Evolutionary conservation across 164 flowering plant species (phyloP).

Genomic region (Kingdonia uniflora): DNA sequence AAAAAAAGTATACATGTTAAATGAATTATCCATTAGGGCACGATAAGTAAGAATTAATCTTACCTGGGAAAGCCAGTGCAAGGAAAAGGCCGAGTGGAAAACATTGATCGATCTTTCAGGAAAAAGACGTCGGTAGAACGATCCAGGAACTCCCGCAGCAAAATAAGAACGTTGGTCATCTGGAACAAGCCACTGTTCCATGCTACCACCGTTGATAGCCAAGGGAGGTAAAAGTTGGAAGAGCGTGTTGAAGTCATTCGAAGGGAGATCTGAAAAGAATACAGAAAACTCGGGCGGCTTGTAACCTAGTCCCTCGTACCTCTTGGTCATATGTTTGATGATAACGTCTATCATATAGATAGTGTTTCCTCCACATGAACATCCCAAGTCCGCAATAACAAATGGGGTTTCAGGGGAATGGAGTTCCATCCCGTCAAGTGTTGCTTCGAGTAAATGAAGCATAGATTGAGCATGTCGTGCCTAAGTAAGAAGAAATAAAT

Average conservation of each 20-base stretch:
- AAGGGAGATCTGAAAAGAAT: conserved; percentile 82
- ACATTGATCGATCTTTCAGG: conserved; percentile 58
- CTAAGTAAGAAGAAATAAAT: conserved; percentile 17
- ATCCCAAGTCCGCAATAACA: conserved; percentile 68
- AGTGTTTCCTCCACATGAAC: conserved; percentile 73
- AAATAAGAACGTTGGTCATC: conserved; percentile 55
- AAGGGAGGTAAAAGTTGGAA: conserved; percentile 65
- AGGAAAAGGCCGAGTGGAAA: conserved; percentile 79
- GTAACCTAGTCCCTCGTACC: conserved; percentile 43
- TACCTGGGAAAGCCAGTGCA: conserved; percentile 97
- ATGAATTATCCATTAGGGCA: too few relatives aligned
- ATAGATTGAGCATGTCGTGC: conserved; percentile 73
- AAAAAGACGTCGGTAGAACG: conserved; percentile 68
- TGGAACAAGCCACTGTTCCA: conserved; percentile 74
- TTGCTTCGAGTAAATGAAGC: conserved; percentile 61
- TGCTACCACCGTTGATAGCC: conserved; percentile 36
- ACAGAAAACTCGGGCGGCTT: conserved; percentile 72
- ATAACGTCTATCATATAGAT: conserved; percentile 50
- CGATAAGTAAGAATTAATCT: too few relatives aligned
- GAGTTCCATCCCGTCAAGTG: conserved; percentile 48
- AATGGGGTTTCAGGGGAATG: conserved; percentile 34
- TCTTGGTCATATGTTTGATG: conserved; percentile 59
- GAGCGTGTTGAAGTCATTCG: conserved; percentile 89
- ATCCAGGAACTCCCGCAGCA: conserved; percentile 82
- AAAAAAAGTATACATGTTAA: too few relatives aligned